A percentile compares a stretch with the other conserved stretches of the same genome.
phyloP scores from a whole-genome alignment of 495 filamentous ascomycete genomes.

The Tuber magnatum region DNA sequence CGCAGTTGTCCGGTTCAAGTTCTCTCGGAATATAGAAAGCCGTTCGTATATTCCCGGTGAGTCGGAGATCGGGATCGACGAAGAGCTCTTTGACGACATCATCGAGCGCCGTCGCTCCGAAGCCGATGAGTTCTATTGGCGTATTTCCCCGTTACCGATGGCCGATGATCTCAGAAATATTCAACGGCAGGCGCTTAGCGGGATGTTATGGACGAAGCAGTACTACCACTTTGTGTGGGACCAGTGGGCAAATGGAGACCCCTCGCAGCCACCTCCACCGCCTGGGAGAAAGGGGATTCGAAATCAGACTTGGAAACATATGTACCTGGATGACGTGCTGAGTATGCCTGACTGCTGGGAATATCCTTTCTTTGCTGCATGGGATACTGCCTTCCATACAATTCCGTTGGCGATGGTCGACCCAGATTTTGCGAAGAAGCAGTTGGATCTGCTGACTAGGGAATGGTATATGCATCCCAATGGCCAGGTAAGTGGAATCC shows the following conservation, averaged over 20 bases:
- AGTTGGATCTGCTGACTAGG: constrained; percentile 85
- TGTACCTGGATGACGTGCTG: constrained; percentile 86
- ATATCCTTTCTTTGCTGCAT: constrained; percentile 95
- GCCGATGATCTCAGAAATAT: constrained; percentile 90
- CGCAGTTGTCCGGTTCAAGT: constrained; percentile 85
- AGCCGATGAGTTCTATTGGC: constrained; percentile 91
- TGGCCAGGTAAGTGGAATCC: constrained; percentile 59
- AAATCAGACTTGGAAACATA: constrained; percentile 84
- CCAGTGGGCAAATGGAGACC: constrained; percentile 83
- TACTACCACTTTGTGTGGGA: constrained; percentile 96
- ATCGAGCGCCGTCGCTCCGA: constrained; percentile 78
- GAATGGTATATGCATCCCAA: constrained; percentile 99
- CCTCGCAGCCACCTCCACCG: constrained; percentile 69
- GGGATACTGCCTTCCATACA: constrained; percentile 95
- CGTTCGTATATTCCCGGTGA: constrained; percentile 6
- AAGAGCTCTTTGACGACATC: constrained; percentile 84
- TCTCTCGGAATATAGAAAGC: constrained; percentile 51
- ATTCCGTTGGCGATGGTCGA: constrained; percentile 95
- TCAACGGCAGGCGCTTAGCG: constrained; percentile 84
- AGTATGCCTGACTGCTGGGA: constrained; percentile 99
- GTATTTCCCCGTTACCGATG: constrained; percentile 90
- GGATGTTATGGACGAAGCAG: constrained; percentile 98
- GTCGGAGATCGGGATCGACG: constrained; percentile 53
- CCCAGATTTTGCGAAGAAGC: constrained; percentile 94
- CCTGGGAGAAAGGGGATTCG: constrained; percentile 69